Conservation (phyloP, 192 early-diverging fungal species). For the Oehlia diaphana region DNA sequence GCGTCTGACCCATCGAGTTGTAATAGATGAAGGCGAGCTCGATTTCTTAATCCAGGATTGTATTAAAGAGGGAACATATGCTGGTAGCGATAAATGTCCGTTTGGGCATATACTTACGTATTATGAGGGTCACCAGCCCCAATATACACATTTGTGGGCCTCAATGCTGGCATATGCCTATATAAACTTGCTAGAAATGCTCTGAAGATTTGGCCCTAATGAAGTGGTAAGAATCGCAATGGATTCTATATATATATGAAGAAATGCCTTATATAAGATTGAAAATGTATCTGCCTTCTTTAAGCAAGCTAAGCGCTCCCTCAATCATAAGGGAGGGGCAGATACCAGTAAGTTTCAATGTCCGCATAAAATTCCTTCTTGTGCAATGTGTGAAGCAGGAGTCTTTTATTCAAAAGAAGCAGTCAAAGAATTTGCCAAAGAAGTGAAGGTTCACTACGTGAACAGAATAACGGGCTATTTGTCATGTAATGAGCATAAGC, state of each 20-base stretch:
- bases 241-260: conserved; percentile 11
- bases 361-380: not conserved
- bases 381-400: not conserved
- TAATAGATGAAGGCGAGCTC: conserved; percentile 23
- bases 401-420: not conserved
- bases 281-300: conserved; percentile 7
- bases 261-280: conserved; percentile 7
- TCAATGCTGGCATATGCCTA: not conserved
- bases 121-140: not conserved
- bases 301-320: not conserved
- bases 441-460: not conserved
- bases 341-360: too few relatives aligned
- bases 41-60: conserved; percentile 16
- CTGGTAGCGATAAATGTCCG: conserved; percentile 8
- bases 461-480: not conserved
- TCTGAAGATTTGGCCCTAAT: not conserved
- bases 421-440: not conserved
- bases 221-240: conserved; percentile 7
- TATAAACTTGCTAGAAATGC: conserved; percentile 15
- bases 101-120: not conserved
- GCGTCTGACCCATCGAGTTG: not conserved
- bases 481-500: not conserved
- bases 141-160: conserved; percentile 5
- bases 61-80: not conserved
- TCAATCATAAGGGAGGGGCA: too few relatives aligned